phyloP scores from a whole-genome alignment of 345 rosid genomes.

The Corchorus olitorius region DNA sequence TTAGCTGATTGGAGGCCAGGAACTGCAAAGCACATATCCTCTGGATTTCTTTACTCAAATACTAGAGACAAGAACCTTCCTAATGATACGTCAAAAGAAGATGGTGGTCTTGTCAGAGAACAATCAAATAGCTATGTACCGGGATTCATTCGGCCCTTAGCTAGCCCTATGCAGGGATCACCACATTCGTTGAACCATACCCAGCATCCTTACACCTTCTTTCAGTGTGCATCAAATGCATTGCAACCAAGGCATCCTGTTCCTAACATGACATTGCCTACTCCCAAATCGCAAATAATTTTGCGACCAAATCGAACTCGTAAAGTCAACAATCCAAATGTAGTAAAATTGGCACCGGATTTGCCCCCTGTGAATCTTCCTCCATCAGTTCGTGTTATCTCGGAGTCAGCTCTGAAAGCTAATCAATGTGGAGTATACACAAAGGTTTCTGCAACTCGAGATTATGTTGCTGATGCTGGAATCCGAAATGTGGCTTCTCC shows the following conservation, averaged over 20 bases:
- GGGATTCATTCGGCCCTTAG: slow-evolving; percentile 35
- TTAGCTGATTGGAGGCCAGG: slow-evolving; percentile 85
- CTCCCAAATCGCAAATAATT: slow-evolving; percentile 43
- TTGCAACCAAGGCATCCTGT: slow-evolving; percentile 29
- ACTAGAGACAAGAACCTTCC: slow-evolving; percentile 35
- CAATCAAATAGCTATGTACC: slow-evolving; percentile 32
- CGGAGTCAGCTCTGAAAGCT: slow-evolving; percentile 61
- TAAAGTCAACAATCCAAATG: slow-evolving; percentile 41
- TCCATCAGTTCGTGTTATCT: slow-evolving; percentile 76
- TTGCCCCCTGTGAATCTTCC: slow-evolving; percentile 96
- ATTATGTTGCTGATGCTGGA: slow-evolving; percentile 34
- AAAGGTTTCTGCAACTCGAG: slow-evolving; percentile 32
- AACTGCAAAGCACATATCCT: slow-evolving; percentile 33
- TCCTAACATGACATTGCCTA: slow-evolving; percentile 28
- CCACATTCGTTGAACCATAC: slow-evolving; percentile 26
- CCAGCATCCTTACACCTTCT: slow-evolving; percentile 31
- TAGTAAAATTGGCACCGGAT: slow-evolving; percentile 94
- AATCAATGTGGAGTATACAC: slow-evolving; percentile 42
- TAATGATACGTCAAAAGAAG: slow-evolving; percentile 22
- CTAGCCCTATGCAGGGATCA: slow-evolving; percentile 34
- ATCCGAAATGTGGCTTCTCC: slow-evolving; percentile 40
- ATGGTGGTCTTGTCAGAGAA: slow-evolving; percentile 33
- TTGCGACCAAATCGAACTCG: slow-evolving; percentile 50
- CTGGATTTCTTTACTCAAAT: slow-evolving; percentile 32
- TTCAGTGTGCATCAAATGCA: slow-evolving; percentile 26